Percentiles rank a stretch among this genome's conserved stretches.
Evolutionary conservation across 805 yeast genomes (phyloP).

Genomic region (Hanseniaspora pseudoguilliermondii): DNA sequence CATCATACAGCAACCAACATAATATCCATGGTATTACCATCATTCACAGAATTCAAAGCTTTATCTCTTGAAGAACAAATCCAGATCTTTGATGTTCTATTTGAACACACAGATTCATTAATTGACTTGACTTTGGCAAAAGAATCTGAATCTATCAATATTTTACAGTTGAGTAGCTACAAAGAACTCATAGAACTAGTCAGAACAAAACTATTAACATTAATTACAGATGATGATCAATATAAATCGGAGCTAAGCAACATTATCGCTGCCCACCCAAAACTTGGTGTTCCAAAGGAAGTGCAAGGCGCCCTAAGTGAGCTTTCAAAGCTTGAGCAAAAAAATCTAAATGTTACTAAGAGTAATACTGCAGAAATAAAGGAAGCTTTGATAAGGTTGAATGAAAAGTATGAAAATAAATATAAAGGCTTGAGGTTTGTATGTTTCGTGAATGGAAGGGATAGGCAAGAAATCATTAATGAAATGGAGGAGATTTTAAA

Average conservation of each 20-base stretch:
- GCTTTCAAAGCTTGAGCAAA: slow-evolving; percentile 64
- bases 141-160: slow-evolving; percentile 11
- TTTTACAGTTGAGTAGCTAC: slow-evolving; percentile 20
- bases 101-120: slow-evolving; percentile 20
- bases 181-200: slow-evolving; percentile 35
- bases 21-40: not conserved
- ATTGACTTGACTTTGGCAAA: slow-evolving; percentile 15
- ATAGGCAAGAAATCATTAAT: slow-evolving; percentile 50
- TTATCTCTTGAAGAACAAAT: slow-evolving; percentile 12
- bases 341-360: slow-evolving; percentile 36
- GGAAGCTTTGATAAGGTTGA: slow-evolving; percentile 37
- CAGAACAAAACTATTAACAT: slow-evolving; percentile 29
- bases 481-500: slow-evolving; percentile 47
- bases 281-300: slow-evolving; percentile 50
- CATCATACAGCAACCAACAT: too few species aligned
- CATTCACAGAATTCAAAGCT: slow-evolving; percentile 8
- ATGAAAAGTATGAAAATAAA: slow-evolving; percentile 46
- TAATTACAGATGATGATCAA: slow-evolving; percentile 21
- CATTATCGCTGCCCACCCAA: slow-evolving; percentile 84
- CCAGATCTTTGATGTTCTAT: slow-evolving; percentile 16
- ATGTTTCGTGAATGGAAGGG: slow-evolving; percentile 77
- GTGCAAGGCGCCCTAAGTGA: slow-evolving; percentile 32
- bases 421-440: slow-evolving; percentile 72
- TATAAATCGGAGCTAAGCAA: slow-evolving; percentile 25
- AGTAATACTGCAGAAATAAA: slow-evolving; percentile 34